Conservation (phyloP, 345 rosid species). For the Theobroma cacao region DNA sequence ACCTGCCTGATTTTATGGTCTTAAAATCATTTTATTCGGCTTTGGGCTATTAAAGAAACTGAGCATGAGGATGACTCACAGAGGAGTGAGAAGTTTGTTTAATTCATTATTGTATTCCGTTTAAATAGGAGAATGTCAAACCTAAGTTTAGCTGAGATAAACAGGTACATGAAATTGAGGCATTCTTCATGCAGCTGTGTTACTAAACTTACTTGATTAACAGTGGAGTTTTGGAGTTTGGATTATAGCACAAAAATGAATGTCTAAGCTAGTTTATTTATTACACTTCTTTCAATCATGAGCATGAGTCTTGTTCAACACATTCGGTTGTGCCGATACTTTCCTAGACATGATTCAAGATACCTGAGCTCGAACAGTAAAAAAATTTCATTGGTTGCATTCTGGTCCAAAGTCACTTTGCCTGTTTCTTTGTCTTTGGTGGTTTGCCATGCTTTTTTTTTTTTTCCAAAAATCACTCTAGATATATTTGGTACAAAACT, state of each 20-base stretch:
- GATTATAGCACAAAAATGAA: neutral
- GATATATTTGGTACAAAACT: too few species aligned
- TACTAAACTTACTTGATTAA: neutral
- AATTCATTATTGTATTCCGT: neutral
- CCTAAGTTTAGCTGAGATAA: neutral
- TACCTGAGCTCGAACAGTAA: neutral
- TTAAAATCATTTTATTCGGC: neutral
- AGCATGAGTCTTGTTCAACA: neutral
- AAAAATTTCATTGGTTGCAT: neutral
- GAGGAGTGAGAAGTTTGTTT: neutral
- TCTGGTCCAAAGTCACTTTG: neutral
- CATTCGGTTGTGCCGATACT: neutral
- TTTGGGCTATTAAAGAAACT: constrained; percentile 3
- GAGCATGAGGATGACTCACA: neutral
- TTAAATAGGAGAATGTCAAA: neutral
- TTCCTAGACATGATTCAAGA: neutral
- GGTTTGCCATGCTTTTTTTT: neutral
- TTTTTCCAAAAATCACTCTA: too few species aligned
- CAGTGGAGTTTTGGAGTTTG: neutral
- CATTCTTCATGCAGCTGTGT: neutral
- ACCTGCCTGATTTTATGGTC: neutral
- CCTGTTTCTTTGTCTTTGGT: neutral
- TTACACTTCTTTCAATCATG: too few species aligned
- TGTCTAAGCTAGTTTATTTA: neutral
- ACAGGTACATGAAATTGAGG: neutral